Base-by-base conservation (phyloP, 805 yeast genomes). In the Candida nitratophila region DNA sequence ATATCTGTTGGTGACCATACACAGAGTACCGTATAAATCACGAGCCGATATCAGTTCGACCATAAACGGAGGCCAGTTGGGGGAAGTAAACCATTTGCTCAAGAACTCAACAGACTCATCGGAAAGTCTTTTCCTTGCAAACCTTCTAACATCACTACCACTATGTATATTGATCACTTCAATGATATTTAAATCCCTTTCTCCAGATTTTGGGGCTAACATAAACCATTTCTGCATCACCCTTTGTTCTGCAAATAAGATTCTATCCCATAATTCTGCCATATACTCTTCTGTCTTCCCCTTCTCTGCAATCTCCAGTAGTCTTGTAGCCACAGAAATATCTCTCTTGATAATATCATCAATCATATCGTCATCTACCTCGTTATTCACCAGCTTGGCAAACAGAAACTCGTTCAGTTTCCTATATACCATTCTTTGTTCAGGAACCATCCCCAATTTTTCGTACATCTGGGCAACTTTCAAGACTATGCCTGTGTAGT, bases 401-500 rank as follows among this genome's bases (percentile, higher is more conserved):
- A 59, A 60, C 16, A 62, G 46, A 39, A 46, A 61, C 15, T 58
- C 56, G 32, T 56, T 45, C 31, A 62, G 43, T 33, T 50, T 50
- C n/a, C 46, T 39, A 37, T 62, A 89, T 9, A 86, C 64, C 49
- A 71, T 69, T 32, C 76, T 70, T 0, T 96, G 95, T 42, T 83
- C 84, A 14, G 76, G 76, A 29, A 56, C 50, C 78, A 76, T 71
- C 19, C 70, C 73, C 52, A 88, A 61, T 35, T 81, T 70, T 55
- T 87, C 96, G 57, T 79, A 86, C 88, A 88, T 83, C 55, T 89
- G 96, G 11, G 84, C 95, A 31, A 87, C 68, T 55, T 90, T 87
- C 60, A 91, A 69, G 56, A 90, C 95, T 43, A 91, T 77, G 0
- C 97, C 96, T 0, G 97, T 90, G 60, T 86, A 90, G 55, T 86